phyloP scores from a whole-genome alignment of 768 basidiomycete genomes.

The Gautieria morchelliformis region DNA sequence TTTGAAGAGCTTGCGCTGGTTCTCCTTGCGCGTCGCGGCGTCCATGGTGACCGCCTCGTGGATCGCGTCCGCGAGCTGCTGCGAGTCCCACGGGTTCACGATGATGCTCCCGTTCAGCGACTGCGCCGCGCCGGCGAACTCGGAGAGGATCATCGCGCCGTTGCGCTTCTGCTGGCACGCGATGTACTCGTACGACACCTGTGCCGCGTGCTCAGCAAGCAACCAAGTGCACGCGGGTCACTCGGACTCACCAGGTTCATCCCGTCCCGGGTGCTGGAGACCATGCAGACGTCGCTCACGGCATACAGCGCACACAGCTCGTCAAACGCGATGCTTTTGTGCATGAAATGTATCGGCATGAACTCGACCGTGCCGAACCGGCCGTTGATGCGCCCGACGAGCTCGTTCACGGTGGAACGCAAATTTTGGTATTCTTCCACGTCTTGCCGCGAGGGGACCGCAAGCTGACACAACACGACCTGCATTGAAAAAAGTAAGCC shows the following conservation, averaged over 20 bases:
- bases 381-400: slow-evolving; percentile 97
- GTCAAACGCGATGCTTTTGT: slow-evolving; percentile 86
- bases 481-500: slow-evolving; percentile 18
- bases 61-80: slow-evolving; percentile 96
- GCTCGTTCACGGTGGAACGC: slow-evolving; percentile 90
- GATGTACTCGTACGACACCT: slow-evolving; percentile 99
- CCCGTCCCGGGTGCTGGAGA: slow-evolving; percentile 91
- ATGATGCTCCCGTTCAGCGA: slow-evolving; percentile 92
- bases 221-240: too few species aligned
- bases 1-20: slow-evolving; percentile 92
- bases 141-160: slow-evolving; percentile 95
- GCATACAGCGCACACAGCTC: slow-evolving; percentile 98
- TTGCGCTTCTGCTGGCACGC: slow-evolving; percentile 89
- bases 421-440: slow-evolving; percentile 99
- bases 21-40: slow-evolving; percentile 71
- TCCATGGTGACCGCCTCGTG: slow-evolving; percentile 91
- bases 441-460: slow-evolving; percentile 94
- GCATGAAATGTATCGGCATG: slow-evolving; percentile 99
- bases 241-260: slow-evolving; percentile 82
- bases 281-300: slow-evolving; percentile 90
- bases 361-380: slow-evolving; percentile 98
- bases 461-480: slow-evolving; percentile 94
- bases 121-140: slow-evolving; percentile 97
- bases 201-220: background rate
- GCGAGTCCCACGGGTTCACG: slow-evolving; percentile 99